phyloP scores from a whole-genome alignment of 2,329 filamentous ascomycete species.

The Podosphaera xanthii region DNA sequence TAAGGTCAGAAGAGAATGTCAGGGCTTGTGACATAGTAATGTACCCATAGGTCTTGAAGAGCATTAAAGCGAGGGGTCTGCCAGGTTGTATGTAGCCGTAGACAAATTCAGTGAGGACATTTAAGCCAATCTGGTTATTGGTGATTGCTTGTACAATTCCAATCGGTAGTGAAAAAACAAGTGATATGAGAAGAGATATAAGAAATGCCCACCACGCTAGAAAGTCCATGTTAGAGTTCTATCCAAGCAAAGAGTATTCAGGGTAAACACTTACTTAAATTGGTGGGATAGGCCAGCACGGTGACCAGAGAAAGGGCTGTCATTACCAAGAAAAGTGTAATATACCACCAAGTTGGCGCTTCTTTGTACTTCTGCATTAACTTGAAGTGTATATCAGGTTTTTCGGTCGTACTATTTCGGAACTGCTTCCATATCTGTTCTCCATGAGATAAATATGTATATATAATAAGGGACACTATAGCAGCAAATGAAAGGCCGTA shows the following conservation, averaged over 20 bases:
- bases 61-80: conserved; percentile 50
- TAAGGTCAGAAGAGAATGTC: conserved; percentile 26
- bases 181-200: conserved; percentile 14
- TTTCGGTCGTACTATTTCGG: conserved; percentile 14
- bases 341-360: conserved; percentile 35
- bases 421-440: conserved; percentile 32
- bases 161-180: conserved; percentile 15
- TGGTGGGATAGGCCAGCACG: conserved; percentile 7
- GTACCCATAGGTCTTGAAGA: conserved; percentile 50
- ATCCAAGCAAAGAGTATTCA: too few relatives aligned
- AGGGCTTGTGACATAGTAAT: conserved; percentile 25
- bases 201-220: conserved; percentile 16
- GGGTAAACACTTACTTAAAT: conserved; percentile 4
- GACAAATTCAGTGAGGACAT: conserved; percentile 26
- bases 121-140: conserved; percentile 25
- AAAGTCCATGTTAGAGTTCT: too few relatives aligned
- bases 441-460: conserved; percentile 45
- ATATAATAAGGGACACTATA: conserved; percentile 43
- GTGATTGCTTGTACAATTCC: conserved; percentile 25
- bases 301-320: conserved; percentile 20
- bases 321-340: conserved; percentile 16
- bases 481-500: conserved; percentile 54
- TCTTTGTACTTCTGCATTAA: conserved; percentile 33
- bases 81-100: conserved; percentile 28
- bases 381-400: conserved; percentile 27